Evolutionary conservation across 2,329 filamentous ascomycete genomes (phyloP).

Genomic region (Botryotinia globosa): DNA sequence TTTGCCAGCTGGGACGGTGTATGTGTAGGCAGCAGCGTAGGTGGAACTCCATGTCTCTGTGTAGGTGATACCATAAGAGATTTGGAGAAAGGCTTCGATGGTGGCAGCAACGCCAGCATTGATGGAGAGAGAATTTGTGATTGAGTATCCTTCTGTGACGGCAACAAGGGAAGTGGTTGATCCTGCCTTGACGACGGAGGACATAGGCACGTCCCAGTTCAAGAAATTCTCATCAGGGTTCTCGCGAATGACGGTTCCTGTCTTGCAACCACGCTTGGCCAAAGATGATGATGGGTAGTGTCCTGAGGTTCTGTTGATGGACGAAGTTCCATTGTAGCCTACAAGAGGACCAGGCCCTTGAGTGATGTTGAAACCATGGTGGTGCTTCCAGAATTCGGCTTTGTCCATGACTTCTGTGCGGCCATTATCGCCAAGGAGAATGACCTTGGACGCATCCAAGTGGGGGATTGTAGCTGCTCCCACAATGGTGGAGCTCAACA

Average conservation of each 20-base stretch:
- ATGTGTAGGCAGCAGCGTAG: constrained; percentile 5
- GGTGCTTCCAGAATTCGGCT: not conserved
- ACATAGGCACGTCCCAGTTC: constrained; percentile 14
- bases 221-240: not conserved
- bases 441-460: not conserved
- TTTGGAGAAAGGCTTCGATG: not conserved
- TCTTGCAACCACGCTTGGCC: not conserved
- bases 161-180: not conserved
- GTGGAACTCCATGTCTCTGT: constrained; percentile 1
- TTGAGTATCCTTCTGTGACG: not conserved
- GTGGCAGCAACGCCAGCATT: not conserved
- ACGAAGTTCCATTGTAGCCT: not conserved
- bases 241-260: not conserved
- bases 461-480: not conserved
- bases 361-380: not conserved
- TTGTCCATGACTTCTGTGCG: constrained; percentile 14
- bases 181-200: not conserved
- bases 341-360: not conserved
- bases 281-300: not conserved
- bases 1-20: not conserved
- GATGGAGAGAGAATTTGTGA: not conserved
- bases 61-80: not conserved
- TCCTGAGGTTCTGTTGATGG: not conserved
- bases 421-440: constrained; percentile 2
- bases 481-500: constrained; percentile 6